Base-by-base conservation (phyloP, 305 asterid genomes). In the Rubia balearica region DNA sequence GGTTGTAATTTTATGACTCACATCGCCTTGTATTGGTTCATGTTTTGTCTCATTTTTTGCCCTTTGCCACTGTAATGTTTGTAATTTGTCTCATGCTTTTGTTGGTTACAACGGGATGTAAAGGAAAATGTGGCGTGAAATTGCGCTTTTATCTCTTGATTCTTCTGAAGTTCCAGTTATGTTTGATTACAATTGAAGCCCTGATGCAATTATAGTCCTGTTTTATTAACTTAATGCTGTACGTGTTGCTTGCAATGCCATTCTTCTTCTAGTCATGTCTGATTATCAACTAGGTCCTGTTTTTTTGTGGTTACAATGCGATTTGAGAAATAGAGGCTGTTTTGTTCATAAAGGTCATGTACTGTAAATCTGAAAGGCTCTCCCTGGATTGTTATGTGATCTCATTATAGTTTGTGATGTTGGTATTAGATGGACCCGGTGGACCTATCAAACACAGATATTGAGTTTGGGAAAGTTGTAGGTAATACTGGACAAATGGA, bases 341-440 rank as follows among this genome's bases (percentile, higher is more conserved):
- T 62, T 62, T 7, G 46, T 62, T 19, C 46, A 51, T 13, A 12
- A 46, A 48, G 63, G 51, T 60, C 22, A 9, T 45, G 13, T 3
- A 19, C 10, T 6, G 48, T 57, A 24, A 19, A 22, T 40, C 59
- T 56, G 17, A 33, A 60, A 55, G 60, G n/a, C 45, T 16, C 13
- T 14, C 33, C 38, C 46, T 22, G 27, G 16, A 22, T 46, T 22
- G 10, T 33, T 46, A 55, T 72, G 30, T 42, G 41, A 51, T 61
- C 30, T 24, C 65, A 43, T 65, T 55, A 64, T 61, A 30, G 41
- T 14, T 14, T 48, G 51, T 8, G 17, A 22, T 59, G 13, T 57
- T 48, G 42, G 46, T 61, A 65, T 73, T 59, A 73, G 95, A 85
- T 83, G 97, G 96, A 84, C 70, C 62, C 75, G 70, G 77, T 72